A percentile compares a stretch with the other conserved stretches of the same genome.
These are phyloP conservation scores for Camellia sinensis DNA, from an alignment of 148 eudicot genomes.

Conservation along the genomic window DNA sequence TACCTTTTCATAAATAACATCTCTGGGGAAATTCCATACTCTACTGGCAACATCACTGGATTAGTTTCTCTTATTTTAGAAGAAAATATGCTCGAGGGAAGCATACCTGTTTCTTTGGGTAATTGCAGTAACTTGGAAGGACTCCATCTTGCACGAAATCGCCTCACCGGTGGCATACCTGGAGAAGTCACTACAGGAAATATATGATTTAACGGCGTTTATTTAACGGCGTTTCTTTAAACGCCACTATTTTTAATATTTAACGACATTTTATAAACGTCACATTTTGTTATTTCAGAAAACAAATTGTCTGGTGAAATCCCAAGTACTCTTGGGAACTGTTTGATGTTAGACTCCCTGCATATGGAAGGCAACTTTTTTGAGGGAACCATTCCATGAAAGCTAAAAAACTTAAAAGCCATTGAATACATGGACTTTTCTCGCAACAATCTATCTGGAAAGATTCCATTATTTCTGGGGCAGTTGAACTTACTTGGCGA, in stretches of 20 bases:
- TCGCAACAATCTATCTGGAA: slow-evolving; percentile 20
- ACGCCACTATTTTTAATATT: too few relatives aligned
- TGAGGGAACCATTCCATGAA: slow-evolving; percentile 20
- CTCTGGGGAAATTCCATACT: too few relatives aligned
- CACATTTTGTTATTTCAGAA: slow-evolving; percentile 15
- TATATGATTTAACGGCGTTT: too few relatives aligned
- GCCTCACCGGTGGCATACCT: slow-evolving; percentile 12
- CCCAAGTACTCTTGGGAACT: slow-evolving; percentile 19
- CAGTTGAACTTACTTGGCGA: not conserved
- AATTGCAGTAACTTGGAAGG: slow-evolving; percentile 6
- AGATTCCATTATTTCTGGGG: slow-evolving; percentile 18
- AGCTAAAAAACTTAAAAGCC: not conserved
- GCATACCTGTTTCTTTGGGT: slow-evolving; percentile 22
- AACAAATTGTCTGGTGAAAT: slow-evolving; percentile 25
- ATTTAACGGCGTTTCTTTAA: too few relatives aligned
- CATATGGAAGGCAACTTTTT: slow-evolving; percentile 17
- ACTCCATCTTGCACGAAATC: slow-evolving; percentile 7
- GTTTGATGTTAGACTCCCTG: slow-evolving; percentile 11
- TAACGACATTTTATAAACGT: too few relatives aligned
- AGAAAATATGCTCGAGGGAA: slow-evolving; percentile 16
- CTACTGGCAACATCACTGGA: too few relatives aligned
- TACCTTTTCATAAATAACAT: too few relatives aligned
- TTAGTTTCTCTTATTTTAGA: too few relatives aligned
- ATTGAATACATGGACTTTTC: slow-evolving; percentile 19
- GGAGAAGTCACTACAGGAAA: too few relatives aligned